A percentile compares a stretch with the other conserved stretches of the same genome.
phyloP scores from a whole-genome alignment of 768 basidiomycete species.

The Gloeopeniophorella convolvens region DNA sequence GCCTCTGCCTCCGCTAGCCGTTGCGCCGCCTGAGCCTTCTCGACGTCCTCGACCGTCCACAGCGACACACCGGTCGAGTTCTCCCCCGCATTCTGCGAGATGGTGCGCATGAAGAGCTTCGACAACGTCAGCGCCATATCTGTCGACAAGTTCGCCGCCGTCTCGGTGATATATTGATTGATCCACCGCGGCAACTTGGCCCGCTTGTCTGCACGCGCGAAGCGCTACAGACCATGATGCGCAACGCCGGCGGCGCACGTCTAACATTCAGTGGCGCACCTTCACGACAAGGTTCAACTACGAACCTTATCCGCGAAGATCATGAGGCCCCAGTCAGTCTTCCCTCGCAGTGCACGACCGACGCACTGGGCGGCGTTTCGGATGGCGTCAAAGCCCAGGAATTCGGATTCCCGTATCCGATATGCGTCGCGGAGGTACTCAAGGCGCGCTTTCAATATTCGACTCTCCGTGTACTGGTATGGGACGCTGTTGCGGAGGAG shows the following conservation, averaged over 20 bases:
- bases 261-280: background rate
- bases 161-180: constrained; percentile 98
- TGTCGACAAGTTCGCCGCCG: constrained; percentile 93
- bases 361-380: constrained; percentile 99
- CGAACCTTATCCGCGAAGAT: constrained; percentile 95
- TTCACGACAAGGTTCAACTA: background rate
- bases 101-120: constrained; percentile 96
- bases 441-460: constrained; percentile 92
- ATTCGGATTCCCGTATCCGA: constrained; percentile 97
- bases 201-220: constrained; percentile 87
- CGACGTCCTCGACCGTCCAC: constrained; percentile 91
- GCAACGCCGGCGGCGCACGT: background rate
- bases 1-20: constrained; percentile 52
- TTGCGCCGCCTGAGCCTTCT: constrained; percentile 79
- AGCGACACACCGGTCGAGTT: constrained; percentile 91
- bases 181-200: constrained; percentile 98
- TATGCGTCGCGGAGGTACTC: constrained; percentile 99
- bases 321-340: constrained; percentile 99
- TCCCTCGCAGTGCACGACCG: constrained; percentile 93
- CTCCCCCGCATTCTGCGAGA: constrained; percentile 96
- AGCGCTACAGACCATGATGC: constrained; percentile 49
- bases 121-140: constrained; percentile 95
- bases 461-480: constrained; percentile 97
- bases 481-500: constrained; percentile 54
- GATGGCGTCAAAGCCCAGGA: constrained; percentile 99